A percentile compares a stretch with the other conserved stretches of the same genome.
phyloP scores from a whole-genome alignment of 495 filamentous ascomycete genomes.

The Platismatia glauca region DNA sequence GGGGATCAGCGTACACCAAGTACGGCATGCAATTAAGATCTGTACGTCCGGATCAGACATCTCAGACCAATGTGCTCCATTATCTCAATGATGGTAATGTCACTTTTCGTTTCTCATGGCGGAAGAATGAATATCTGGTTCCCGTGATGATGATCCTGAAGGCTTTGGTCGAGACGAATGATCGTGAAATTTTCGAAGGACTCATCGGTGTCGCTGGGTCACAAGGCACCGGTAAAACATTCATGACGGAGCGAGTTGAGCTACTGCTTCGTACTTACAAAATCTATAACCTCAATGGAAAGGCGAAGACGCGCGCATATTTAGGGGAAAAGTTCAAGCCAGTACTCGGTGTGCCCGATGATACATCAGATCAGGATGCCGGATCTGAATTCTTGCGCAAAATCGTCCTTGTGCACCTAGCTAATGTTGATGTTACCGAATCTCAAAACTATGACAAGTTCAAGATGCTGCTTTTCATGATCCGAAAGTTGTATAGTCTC shows the following conservation, averaged over 20 bases:
- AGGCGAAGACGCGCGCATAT: conserved; percentile 66
- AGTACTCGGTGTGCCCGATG: conserved; percentile 69
- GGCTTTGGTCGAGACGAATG: conserved; percentile 90
- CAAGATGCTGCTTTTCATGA: conserved; percentile 91
- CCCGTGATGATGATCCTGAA: conserved; percentile 96
- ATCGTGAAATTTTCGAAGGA: conserved; percentile 88
- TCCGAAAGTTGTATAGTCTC: conserved; percentile 84
- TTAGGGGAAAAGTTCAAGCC: conserved; percentile 83
- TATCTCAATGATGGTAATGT: conserved; percentile 93
- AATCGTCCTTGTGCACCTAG: conserved; percentile 84
- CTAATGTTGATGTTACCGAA: conserved; percentile 69
- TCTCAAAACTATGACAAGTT: conserved; percentile 85
- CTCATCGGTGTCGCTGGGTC: conserved; percentile 65
- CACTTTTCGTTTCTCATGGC: conserved; percentile 94
- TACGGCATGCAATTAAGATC: conserved; percentile 86
- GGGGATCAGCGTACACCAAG: conserved; percentile 77
- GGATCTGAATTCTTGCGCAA: conserved; percentile 83
- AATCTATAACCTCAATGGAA: conserved; percentile 69
- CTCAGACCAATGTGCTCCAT: conserved; percentile 93
- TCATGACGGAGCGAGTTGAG: conserved; percentile 89
- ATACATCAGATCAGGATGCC: conserved; percentile 75
- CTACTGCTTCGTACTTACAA: conserved; percentile 89
- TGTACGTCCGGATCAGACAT: conserved; percentile 90
- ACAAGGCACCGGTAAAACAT: conserved; percentile 75
- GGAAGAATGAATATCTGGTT: conserved; percentile 90